Base-by-base conservation (phyloP, 2,329 filamentous ascomycete species). In the Cadophora gregata region DNA sequence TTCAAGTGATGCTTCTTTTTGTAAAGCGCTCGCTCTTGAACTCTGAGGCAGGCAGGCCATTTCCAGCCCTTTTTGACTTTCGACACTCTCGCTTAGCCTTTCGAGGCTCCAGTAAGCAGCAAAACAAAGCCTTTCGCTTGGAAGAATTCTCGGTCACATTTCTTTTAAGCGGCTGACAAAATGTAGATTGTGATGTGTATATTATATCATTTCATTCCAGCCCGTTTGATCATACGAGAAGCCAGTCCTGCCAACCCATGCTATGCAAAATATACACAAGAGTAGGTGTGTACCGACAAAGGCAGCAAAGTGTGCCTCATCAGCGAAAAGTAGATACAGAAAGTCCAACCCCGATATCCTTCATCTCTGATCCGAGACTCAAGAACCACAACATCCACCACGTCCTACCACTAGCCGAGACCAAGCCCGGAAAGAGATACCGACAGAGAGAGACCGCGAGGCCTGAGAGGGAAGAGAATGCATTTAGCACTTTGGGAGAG, bases 401-500 rank as follows among this genome's bases (percentile, higher is more conserved):
- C 29, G 29, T 36, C 29, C 29, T 36, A 56, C 53, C 29, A 36
- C 31, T 24, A 24, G 9, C 53, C 8, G 31, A 10, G 31, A 36
- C 31, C 53, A 36, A 16, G n/a, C n/a, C 31, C 53, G n/a, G 31
- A 4, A 24, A 21, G 29, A 56, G 31, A 24, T 24, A 56, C 31
- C 31, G 53, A 56, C 53, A 56, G 31, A 56, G n/a, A 24, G 53
- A 56, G 31, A 55, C 29, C 51, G n/a, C 19, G 29, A 55, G 29
- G 29, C n/a, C 53, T 16, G n/a, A 21, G 19, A 47, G 19, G 19
- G 42, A 21, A n/a, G 42, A 47, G 19, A 19, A 25, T 42, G 31
- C 55, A 62, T 67, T 64, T 66, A 68, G 53, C 67, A 69, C 14
- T 42, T 59, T 56, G 65, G 65, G 27, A 69, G 67, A n/a, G 48